Evolutionary conservation across 2,329 filamentous ascomycete genomes (phyloP).

Genomic region (Cytospora piceae): DNA sequence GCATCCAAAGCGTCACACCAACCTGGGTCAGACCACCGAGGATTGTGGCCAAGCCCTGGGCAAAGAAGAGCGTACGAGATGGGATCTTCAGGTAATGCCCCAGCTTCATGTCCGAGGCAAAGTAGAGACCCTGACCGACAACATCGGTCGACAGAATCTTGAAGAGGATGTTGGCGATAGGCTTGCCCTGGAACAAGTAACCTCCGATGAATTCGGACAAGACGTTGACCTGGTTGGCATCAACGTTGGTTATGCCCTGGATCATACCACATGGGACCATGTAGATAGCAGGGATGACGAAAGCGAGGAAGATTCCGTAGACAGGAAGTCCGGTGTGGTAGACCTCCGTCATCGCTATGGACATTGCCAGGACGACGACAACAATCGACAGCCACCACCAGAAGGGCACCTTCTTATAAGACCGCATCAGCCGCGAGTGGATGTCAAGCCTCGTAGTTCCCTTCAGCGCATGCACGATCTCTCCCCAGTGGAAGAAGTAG

Average conservation of each 20-base stretch:
- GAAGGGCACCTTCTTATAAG: slow-evolving; percentile 46
- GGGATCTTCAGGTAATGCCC: slow-evolving; percentile 57
- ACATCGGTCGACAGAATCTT: slow-evolving; percentile 48
- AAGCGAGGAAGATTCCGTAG: slow-evolving; percentile 49
- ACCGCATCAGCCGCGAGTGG: slow-evolving; percentile 47
- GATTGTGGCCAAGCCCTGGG: slow-evolving; percentile 52
- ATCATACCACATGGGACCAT: slow-evolving; percentile 53
- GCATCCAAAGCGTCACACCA: slow-evolving; percentile 41
- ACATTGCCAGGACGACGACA: slow-evolving; percentile 39
- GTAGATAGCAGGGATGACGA: slow-evolving; percentile 49
- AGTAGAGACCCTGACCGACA: slow-evolving; percentile 49
- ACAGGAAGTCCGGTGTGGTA: slow-evolving; percentile 50
- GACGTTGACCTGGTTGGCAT: slow-evolving; percentile 53
- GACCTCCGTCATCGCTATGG: slow-evolving; percentile 46
- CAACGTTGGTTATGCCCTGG: slow-evolving; percentile 52
- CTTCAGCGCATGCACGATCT: slow-evolving; percentile 37
- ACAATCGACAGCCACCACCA: slow-evolving; percentile 50
- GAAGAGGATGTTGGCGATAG: slow-evolving; percentile 52
- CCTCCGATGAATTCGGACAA: slow-evolving; percentile 53
- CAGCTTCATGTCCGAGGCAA: slow-evolving; percentile 54
- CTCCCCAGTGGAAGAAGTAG: slow-evolving; percentile 71
- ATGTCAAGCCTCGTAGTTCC: slow-evolving; percentile 43
- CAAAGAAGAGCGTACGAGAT: slow-evolving; percentile 50
- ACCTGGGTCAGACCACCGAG: slow-evolving; percentile 50
- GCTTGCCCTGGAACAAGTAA: slow-evolving; percentile 50